Conservation (phyloP, 1,284 basidiomycete species). For the Cutaneotrichosporon arboriforme region DNA sequence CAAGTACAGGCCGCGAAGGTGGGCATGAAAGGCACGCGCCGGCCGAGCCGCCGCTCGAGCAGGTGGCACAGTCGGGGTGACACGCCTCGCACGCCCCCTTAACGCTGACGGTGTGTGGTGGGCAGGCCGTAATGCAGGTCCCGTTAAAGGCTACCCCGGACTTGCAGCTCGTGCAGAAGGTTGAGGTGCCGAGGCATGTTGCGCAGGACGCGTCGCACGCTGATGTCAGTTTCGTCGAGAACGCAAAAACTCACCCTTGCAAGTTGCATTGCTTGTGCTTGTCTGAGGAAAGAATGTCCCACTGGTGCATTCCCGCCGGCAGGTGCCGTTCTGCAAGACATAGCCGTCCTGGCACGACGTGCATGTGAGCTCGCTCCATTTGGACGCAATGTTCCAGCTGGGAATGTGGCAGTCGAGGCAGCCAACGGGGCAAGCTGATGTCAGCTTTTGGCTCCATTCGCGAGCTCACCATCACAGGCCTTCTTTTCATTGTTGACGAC, state of each 20-base stretch:
- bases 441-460: neutral
- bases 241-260: conserved; percentile 36
- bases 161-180: conserved; percentile 42
- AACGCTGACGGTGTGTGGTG: conserved; percentile 27
- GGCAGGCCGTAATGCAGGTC: conserved; percentile 43
- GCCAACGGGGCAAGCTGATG: conserved; percentile 45
- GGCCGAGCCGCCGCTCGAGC: conserved; percentile 24
- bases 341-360: conserved; percentile 48
- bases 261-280: conserved; percentile 32
- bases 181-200: conserved; percentile 36
- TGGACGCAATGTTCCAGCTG: conserved; percentile 32
- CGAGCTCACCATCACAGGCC: conserved; percentile 46
- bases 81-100: conserved; percentile 44
- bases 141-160: conserved; percentile 37
- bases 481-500: conserved; percentile 42
- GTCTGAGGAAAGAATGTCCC: conserved; percentile 25
- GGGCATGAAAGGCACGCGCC: conserved; percentile 43
- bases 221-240: neutral
- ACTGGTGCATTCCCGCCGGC: conserved; percentile 37
- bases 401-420: conserved; percentile 45
- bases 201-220: conserved; percentile 46
- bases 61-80: conserved; percentile 46
- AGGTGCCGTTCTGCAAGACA: conserved; percentile 38
- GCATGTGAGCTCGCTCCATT: conserved; percentile 31
- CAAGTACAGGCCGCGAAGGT: conserved; percentile 37